Base-by-base conservation (phyloP, 805 yeast genomes). In the Candida taoyuanica region DNA sequence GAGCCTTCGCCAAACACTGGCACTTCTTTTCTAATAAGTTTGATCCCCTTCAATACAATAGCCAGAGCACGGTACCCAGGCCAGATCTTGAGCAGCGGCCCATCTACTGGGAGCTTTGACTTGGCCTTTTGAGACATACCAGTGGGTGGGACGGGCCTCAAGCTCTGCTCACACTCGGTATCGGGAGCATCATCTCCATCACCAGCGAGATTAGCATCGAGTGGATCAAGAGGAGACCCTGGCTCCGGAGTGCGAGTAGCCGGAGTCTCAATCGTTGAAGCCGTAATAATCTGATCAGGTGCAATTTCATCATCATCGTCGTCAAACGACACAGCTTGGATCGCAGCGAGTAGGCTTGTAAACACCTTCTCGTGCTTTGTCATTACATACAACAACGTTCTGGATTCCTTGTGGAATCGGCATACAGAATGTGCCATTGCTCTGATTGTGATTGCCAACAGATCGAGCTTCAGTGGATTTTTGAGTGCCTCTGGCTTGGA, bases 81-180 rank as follows among this genome's bases (percentile, higher is more conserved):
- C 85, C 85, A 76, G 0, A 74, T 64, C 32, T 65, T 54, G 21
- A 64, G 62, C 29, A 80, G 52, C 3, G 80, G 69, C 3, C 73
- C 67, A 43, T 71, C 71, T 26, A 60, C 58, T 1, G 79, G 76
- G 23, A 67, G 58, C 44, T 81, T 80, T 13, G 74, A 73, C 31
- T 67, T 69, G 2, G 81, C 78, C 34, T 65, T 72, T 14, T 53
- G 49, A 0, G 85, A 74, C 85, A 80, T 77, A 3, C 86, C 85
- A 1, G 67, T 56, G 5, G 81, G 82, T 11, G 67, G 70, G 18
- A 56, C 63, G 5, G 84, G 78, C 37, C 74, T 56, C 26, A 75
- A 55, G 5, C 68, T 64, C 25, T 53, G 59, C 26, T 66, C 69
- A 26, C 65, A 62, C 40, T 47, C 57, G 27, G 35, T 17, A 21